Evolutionary conservation across 257 asterid genomes (phyloP), one percentile per base, ranked within the genome.

Genomic region (Solanum commersonii): DNA sequence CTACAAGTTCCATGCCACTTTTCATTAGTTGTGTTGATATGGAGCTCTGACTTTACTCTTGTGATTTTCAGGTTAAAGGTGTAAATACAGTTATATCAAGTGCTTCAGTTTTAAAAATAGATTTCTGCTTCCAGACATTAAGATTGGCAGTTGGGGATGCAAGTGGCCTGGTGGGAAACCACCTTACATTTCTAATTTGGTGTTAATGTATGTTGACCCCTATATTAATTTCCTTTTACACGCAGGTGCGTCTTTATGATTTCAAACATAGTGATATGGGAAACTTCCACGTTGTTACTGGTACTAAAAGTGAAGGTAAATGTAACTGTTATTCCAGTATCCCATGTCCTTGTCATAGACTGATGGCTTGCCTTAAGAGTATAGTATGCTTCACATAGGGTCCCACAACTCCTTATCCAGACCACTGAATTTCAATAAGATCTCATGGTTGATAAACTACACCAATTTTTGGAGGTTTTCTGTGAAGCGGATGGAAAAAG

Each of bases 81-180:
- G 90, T 89, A 87, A 76, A 88, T 77, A 49, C 88, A 84, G 90
- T 83, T 84, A 92, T 89, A 87, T 90, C 96, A 88, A 89, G 89
- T 89, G 92, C 94, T 87, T 91, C 98, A 16, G 93, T 95, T 87
- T 91, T 96, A 49, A 89, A 83, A 90, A 59, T 96, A 63, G 96
- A 91, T 84, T 91, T 96, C 84, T 96, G 97, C 93, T 87, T 93
- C 89, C 90, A 90, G 89, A 94, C 96, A 7, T 89, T 92, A 90
- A 92, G 91, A 91, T 92, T 96, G 88, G 98, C 98, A 40, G 94
- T 95, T 87, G 99, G 98, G 82, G 91, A 93, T 89, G 96, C 94
- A 91, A 88, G 98, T 91, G 97, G 97, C 90, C 94, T 92, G 98
- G 98, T 95, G 87, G 93, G 99, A 90, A 90, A 90, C 87, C 88